A percentile compares a stretch with the other conserved stretches of the same genome.
Evolutionary conservation across 805 yeast genomes (phyloP).

Genomic region (Candida adriatica): DNA sequence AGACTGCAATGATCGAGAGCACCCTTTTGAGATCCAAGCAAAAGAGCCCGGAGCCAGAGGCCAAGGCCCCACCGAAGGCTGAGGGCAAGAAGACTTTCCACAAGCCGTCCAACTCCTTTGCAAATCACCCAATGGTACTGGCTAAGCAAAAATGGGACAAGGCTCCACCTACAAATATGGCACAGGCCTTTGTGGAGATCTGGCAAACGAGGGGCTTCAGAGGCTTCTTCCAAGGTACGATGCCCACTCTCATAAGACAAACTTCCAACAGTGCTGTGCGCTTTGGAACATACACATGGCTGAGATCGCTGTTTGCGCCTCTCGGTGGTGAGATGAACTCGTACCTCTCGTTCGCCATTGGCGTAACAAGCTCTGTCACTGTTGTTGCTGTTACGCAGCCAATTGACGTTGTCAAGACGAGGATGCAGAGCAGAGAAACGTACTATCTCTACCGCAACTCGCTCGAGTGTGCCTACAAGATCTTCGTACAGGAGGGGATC

Average conservation of each 20-base stretch:
- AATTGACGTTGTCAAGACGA: constrained; percentile 76
- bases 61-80: not conserved
- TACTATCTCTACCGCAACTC: constrained; percentile 52
- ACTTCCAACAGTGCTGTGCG: constrained; percentile 72
- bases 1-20: constrained; percentile 74
- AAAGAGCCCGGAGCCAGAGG: constrained; percentile 19
- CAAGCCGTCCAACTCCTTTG: constrained; percentile 12
- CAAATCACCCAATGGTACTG: constrained; percentile 24
- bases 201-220: constrained; percentile 62
- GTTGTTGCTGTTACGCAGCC: constrained; percentile 84
- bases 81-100: constrained; percentile 26
- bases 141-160: constrained; percentile 34
- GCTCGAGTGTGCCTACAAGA: constrained; percentile 45
- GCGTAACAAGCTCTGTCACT: constrained; percentile 60
- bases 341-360: constrained; percentile 33
- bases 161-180: constrained; percentile 46
- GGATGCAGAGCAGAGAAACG: constrained; percentile 77
- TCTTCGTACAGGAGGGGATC: constrained; percentile 40
- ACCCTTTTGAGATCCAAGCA: constrained; percentile 30
- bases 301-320: constrained; percentile 66
- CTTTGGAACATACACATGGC: constrained; percentile 73
- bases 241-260: constrained; percentile 80
- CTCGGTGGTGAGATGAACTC: constrained; percentile 32
- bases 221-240: constrained; percentile 78
- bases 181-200: constrained; percentile 55